Percentiles rank a stretch among this genome's conserved stretches.
Conservation (phyloP, 768 basidiomycete genomes). For the Cystofilobasidium ferigula region DNA sequence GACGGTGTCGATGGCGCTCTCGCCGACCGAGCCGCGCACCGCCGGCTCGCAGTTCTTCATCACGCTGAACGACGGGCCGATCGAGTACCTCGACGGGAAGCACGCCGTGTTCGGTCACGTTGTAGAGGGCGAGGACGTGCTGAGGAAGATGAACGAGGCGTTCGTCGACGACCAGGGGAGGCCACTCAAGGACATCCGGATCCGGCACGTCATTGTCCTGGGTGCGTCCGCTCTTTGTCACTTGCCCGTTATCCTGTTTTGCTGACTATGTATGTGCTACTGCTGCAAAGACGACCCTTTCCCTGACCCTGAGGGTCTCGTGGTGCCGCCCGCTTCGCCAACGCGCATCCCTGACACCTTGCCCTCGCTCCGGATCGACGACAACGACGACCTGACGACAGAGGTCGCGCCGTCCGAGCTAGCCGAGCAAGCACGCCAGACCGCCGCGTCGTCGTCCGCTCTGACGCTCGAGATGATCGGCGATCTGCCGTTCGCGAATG, state of each 20-base stretch:
- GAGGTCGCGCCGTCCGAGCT: constrained; percentile 76
- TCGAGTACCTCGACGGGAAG: constrained; percentile 89
- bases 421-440: constrained; percentile 66
- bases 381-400: constrained; percentile 81
- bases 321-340: constrained; percentile 63
- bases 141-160: constrained; percentile 85
- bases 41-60: constrained; percentile 96
- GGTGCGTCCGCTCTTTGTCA: constrained; percentile 46
- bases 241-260: not conserved
- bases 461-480: constrained; percentile 99
- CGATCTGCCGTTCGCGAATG: constrained; percentile 93
- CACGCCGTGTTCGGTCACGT: constrained; percentile 93
- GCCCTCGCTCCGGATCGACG: constrained; percentile 64
- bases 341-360: constrained; percentile 64
- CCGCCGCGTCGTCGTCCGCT: constrained; percentile 82
- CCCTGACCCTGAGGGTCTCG: constrained; percentile 67
- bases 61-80: constrained; percentile 65
- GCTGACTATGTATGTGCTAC: not conserved
- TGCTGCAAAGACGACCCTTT: constrained; percentile 73
- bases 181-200: constrained; percentile 86
- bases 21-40: constrained; percentile 60
- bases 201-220: constrained; percentile 88
- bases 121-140: constrained; percentile 81
- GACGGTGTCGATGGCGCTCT: constrained; percentile 94
- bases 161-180: constrained; percentile 78